A percentile compares a stretch with the other conserved stretches of the same genome.
Conservation (phyloP, 2,329 filamentous ascomycete genomes). For the Talaromyces sp. region DNA sequence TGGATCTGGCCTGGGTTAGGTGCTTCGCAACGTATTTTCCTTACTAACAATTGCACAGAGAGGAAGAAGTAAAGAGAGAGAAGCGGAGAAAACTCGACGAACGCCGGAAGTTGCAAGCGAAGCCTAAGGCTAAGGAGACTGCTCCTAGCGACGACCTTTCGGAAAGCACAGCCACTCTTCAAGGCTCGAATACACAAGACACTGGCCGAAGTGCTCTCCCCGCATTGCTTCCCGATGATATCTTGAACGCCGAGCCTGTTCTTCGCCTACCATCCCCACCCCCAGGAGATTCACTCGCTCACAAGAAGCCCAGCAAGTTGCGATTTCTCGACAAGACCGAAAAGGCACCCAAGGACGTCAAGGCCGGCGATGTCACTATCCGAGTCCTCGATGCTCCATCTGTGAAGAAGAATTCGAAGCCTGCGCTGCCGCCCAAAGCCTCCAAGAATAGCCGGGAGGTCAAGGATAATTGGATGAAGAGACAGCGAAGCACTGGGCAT, state of each 20-base stretch:
- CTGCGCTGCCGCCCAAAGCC: conserved; percentile 49
- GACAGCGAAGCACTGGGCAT: conserved; percentile 33
- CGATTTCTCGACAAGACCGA: conserved; percentile 53
- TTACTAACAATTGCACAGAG: conserved; percentile 34
- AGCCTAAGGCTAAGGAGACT: conserved; percentile 28
- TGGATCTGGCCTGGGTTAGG: not conserved
- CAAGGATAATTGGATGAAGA: conserved; percentile 44
- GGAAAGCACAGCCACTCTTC: conserved; percentile 46
- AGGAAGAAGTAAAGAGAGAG: conserved; percentile 42
- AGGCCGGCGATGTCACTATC: conserved; percentile 52
- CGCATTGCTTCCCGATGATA: conserved; percentile 54
- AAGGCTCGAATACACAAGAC: conserved; percentile 41
- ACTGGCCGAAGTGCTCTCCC: conserved; percentile 46
- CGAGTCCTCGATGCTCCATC: conserved; percentile 48
- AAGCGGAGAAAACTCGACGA: conserved; percentile 46
- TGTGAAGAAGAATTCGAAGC: conserved; percentile 39
- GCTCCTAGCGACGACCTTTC: conserved; percentile 40
- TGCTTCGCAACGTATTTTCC: no score
- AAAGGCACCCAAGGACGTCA: conserved; percentile 54
- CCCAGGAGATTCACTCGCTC: conserved; percentile 31
- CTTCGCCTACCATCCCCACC: conserved; percentile 50
- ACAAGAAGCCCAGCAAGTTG: conserved; percentile 46
- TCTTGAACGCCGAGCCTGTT: conserved; percentile 52
- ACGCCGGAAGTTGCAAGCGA: conserved; percentile 43
- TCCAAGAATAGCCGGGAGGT: conserved; percentile 43